Conservation (phyloP, 768 basidiomycete genomes). For the Cystobasidium ongulense region DNA sequence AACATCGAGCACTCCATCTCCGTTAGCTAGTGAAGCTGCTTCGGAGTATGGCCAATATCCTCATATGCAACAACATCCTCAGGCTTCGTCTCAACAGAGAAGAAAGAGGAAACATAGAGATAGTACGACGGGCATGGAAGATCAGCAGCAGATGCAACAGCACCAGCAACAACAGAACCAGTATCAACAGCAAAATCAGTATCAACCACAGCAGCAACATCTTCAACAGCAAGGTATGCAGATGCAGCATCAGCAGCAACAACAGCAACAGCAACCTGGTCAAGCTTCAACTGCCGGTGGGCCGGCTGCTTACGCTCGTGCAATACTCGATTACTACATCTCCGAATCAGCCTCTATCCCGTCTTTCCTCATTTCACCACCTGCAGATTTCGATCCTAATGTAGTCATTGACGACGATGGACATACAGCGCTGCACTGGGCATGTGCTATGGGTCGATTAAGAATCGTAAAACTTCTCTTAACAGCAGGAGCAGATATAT, state of each 20-base stretch:
- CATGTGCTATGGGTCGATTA: constrained; percentile 95
- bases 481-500: constrained; percentile 90
- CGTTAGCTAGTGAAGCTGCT: constrained; percentile 50
- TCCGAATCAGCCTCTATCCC: constrained; percentile 92
- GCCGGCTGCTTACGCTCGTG: constrained; percentile 65
- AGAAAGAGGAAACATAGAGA: constrained; percentile 32
- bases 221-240: background rate
- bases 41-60: constrained; percentile 26
- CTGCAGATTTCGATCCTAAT: constrained; percentile 85
- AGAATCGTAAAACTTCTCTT: constrained; percentile 89
- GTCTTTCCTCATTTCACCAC: constrained; percentile 72
- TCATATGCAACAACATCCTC: constrained; percentile 16
- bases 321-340: constrained; percentile 96
- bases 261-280: background rate
- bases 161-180: background rate
- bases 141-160: background rate
- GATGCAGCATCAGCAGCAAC: background rate
- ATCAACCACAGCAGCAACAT: constrained; percentile 15
- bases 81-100: background rate
- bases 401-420: constrained; percentile 97
- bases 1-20: constrained; percentile 91
- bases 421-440: constrained; percentile 95
- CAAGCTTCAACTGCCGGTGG: constrained; percentile 41
- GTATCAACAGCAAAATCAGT: background rate
- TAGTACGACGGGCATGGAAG: background rate